These are phyloP conservation scores for Termitomyces sp. DNA, from an alignment of 768 basidiomycete genomes.

Conservation along the genomic window DNA sequence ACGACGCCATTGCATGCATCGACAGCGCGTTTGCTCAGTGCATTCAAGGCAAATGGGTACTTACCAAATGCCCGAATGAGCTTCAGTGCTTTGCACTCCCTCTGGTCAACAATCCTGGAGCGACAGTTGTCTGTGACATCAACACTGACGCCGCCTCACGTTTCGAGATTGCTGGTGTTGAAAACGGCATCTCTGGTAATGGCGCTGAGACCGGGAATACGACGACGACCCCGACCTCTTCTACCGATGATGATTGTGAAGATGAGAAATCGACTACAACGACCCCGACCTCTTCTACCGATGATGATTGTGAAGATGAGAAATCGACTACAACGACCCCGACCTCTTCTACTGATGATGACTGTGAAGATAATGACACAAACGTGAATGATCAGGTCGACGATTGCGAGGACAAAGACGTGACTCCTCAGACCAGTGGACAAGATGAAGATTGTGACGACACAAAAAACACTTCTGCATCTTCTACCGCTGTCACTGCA, in stretches of 20 bases:
- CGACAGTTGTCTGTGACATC: conserved; percentile 38
- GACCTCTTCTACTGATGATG: conserved; percentile 3
- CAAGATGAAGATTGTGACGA: background rate
- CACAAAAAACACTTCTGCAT: conserved; percentile 5
- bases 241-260: conserved; percentile 5
- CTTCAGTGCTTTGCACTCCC: conserved; percentile 45
- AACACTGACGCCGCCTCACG: conserved; percentile 31
- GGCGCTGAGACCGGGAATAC: background rate
- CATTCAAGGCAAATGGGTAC: conserved; percentile 29
- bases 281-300: conserved; percentile 3
- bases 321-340: conserved; percentile 6
- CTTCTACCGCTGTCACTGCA: conserved; percentile 4
- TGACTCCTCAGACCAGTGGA: background rate
- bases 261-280: conserved; percentile 1
- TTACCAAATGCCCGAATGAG: conserved; percentile 28
- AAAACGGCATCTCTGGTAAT: conserved; percentile 28
- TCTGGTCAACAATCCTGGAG: conserved; percentile 40
- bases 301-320: background rate
- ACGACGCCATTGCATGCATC: conserved; percentile 35
- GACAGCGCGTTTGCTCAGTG: conserved; percentile 39
- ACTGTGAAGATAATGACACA: conserved; percentile 5
- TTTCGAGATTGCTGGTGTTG: conserved; percentile 36
- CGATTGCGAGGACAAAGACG: conserved; percentile 7
- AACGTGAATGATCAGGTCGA: background rate
- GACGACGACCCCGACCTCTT: conserved; percentile 4